phyloP scores from a whole-genome alignment of 768 basidiomycete genomes.

The Termitomyces sp. region DNA sequence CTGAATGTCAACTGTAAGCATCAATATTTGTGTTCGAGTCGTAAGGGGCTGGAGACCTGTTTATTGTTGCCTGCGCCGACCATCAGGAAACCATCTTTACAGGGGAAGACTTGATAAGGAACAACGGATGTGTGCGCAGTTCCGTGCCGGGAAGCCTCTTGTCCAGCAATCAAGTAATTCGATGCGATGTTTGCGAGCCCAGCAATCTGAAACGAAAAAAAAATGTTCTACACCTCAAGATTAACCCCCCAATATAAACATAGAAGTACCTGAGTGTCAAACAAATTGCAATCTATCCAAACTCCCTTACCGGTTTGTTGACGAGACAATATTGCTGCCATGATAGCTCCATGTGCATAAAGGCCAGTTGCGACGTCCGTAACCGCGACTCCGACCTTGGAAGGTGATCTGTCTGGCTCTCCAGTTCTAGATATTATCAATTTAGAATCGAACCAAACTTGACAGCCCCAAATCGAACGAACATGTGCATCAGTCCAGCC shows the following conservation, averaged over 20 bases:
- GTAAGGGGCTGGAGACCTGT: conserved; percentile 45
- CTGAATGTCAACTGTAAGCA: conserved; percentile 29
- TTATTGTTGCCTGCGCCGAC: conserved; percentile 90
- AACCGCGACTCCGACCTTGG: conserved; percentile 93
- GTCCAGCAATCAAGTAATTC: conserved; percentile 84
- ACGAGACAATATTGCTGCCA: conserved; percentile 84
- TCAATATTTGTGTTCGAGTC: not conserved
- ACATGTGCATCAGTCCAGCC: conserved; percentile 95
- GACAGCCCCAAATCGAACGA: conserved; percentile 20
- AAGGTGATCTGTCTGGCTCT: conserved; percentile 80
- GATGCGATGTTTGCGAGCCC: conserved; percentile 91
- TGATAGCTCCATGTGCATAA: conserved; percentile 89
- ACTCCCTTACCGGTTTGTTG: conserved; percentile 83
- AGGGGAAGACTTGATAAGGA: conserved; percentile 89
- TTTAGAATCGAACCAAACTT: not conserved
- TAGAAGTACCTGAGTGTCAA: conserved; percentile 76
- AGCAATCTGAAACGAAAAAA: conserved; percentile 55
- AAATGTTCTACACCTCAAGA: not conserved
- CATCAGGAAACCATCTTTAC: conserved; percentile 87
- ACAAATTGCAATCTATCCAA: conserved; percentile 91
- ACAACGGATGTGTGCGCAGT: conserved; percentile 94
- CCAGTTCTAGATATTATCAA: conserved; percentile 58
- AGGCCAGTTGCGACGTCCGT: conserved; percentile 88
- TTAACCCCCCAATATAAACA: not conserved
- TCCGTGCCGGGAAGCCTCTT: conserved; percentile 84